Conservation (phyloP, 352 stramenopile species). For the Pythium grandisporangium region DNA sequence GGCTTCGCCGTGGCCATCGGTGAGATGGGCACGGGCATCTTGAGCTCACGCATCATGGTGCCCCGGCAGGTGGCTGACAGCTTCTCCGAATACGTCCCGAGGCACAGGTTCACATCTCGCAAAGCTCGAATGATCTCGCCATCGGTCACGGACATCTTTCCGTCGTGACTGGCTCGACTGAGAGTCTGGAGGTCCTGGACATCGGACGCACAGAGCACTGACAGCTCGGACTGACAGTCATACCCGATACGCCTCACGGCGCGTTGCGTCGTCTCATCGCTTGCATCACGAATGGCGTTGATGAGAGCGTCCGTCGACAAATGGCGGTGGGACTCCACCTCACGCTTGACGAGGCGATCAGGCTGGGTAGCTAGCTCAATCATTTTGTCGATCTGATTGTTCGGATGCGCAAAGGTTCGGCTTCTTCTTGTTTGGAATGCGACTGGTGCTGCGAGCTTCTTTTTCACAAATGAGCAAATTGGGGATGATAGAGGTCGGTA, state of each 20-base stretch:
- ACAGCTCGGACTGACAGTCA: neutral
- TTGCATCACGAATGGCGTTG: neutral
- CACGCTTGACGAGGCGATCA: too few relatives aligned
- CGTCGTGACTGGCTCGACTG: too few relatives aligned
- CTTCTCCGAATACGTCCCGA: neutral
- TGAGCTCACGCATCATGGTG: neutral
- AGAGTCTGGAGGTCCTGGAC: neutral
- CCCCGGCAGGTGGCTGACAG: neutral
- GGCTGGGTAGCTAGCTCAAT: too few relatives aligned
- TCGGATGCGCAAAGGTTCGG: too few relatives aligned
- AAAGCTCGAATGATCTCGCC: neutral
- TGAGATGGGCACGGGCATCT: neutral
- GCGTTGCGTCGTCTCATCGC: neutral
- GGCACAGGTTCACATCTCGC: neutral
- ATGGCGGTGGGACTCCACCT: too few relatives aligned
- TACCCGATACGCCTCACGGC: neutral
- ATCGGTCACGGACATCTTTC: neutral
- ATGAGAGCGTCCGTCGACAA: neutral
- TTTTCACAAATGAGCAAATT: too few relatives aligned
- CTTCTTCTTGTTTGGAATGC: too few relatives aligned
- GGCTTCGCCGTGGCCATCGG: too few relatives aligned
- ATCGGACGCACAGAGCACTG: neutral
- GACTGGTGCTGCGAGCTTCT: too few relatives aligned
- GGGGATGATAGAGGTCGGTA: too few relatives aligned
- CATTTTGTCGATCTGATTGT: too few relatives aligned